phyloP scores from a whole-genome alignment of 2,329 filamentous ascomycete species.

The Penicillium glabrum region DNA sequence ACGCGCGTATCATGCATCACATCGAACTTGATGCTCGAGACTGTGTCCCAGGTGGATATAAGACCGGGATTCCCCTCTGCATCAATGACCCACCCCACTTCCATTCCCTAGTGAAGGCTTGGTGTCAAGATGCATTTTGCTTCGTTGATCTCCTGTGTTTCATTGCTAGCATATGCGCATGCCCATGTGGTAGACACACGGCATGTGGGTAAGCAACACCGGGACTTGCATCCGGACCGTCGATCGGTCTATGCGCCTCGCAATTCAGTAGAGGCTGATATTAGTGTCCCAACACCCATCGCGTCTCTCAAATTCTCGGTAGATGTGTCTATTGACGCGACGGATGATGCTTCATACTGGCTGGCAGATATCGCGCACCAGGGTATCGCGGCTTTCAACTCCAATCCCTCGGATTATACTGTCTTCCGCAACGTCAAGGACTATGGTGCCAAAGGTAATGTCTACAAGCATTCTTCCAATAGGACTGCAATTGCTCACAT shows the following conservation, averaged over 20 bases:
- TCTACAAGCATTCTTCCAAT: conserved; percentile 17
- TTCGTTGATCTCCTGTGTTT: conserved; percentile 9
- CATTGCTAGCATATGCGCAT: conserved; percentile 19
- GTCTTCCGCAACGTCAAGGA: conserved; percentile 34
- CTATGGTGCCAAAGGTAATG: conserved; percentile 32
- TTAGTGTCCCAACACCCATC: neutral
- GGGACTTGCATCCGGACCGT: neutral
- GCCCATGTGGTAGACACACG: conserved; percentile 15
- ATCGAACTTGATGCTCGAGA: neutral
- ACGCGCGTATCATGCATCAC: conserved; percentile 14
- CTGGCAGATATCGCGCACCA: conserved; percentile 32
- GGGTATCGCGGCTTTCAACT: conserved; percentile 30
- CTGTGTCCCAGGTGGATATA: conserved; percentile 7
- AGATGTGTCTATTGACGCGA: neutral
- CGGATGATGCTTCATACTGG: conserved; percentile 31
- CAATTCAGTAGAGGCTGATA: neutral
- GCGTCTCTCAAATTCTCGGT: neutral
- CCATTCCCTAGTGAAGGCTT: neutral
- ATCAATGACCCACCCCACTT: neutral
- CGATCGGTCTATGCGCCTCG: neutral
- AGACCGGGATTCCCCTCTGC: conserved; percentile 8
- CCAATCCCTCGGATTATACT: conserved; percentile 23
- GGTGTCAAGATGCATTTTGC: conserved; percentile 17
- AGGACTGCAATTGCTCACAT: conserved; percentile 30
- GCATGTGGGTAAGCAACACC: neutral